A percentile compares a stretch with the other conserved stretches of the same genome.
These are phyloP conservation scores for Plantago major DNA, from an alignment of 257 asterid genomes.

Conservation along the genomic window DNA sequence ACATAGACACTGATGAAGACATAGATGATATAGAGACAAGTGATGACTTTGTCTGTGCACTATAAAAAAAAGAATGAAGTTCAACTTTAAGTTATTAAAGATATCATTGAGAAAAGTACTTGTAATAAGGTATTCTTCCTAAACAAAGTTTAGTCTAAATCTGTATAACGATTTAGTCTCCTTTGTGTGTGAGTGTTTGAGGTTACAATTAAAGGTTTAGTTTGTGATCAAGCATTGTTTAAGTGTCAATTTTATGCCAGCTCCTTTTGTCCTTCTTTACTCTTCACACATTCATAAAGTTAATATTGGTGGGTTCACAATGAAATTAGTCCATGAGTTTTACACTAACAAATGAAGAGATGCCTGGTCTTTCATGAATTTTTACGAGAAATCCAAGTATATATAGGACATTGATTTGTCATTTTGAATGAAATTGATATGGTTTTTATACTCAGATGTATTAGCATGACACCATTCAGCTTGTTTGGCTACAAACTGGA, in stretches of 20 bases:
- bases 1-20: constrained; percentile 56
- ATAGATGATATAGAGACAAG: constrained; percentile 62
- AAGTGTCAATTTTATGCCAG: neutral
- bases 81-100: neutral
- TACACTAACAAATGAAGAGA: too few species aligned
- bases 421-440: too few species aligned
- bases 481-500: too few species aligned
- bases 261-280: neutral
- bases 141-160: neutral
- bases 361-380: too few species aligned
- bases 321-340: too few species aligned
- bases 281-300: too few species aligned
- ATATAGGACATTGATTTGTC: too few species aligned
- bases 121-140: neutral
- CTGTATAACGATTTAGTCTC: neutral
- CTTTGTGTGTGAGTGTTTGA: neutral
- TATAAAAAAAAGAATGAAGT: constrained; percentile 18
- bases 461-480: too few species aligned
- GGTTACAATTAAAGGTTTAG: neutral
- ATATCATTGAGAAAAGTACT: neutral
- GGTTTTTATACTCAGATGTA: too few species aligned
- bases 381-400: too few species aligned
- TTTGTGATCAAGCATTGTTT: neutral
- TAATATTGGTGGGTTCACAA: neutral
- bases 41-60: constrained; percentile 74